Evolutionary conservation across 345 rosid genomes (phyloP), one percentile per base, ranked within the genome.

Genomic region (Rhizophora mangle): DNA sequence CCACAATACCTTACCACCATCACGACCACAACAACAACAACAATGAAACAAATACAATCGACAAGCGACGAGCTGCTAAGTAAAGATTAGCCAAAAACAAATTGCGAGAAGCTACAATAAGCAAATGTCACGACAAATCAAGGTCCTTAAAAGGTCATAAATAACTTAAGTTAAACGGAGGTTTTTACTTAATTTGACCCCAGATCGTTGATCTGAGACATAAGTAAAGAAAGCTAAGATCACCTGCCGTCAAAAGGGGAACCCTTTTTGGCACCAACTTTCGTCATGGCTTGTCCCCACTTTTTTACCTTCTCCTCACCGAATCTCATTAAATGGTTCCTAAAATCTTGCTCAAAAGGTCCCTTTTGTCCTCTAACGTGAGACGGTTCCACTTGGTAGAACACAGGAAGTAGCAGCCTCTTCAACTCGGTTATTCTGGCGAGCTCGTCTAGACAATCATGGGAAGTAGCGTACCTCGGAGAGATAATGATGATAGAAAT

Each of bases 381-480:
- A 0, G 87, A 85, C 1, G 89, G 89, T 9, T 87, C 72, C 29
- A 87, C 89, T 9, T 9, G 0, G 26, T 77, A 83, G 64, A 87
- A 87, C 46, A 87, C 82, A 0, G 88, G 92, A 7, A 87, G 55
- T 22, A 84, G 68, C 56, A 78, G 70, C 16, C 85, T 81, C 22
- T 68, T 47, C 1, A 80, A 37, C 63, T 82, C 75, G 47, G 79
- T 71, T 18, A 87, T 81, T 74, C 21, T 74, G 13, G 83, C 88
- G n/a, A 87, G 64, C 67, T 85, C 86, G 20, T 85, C 81, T 0
- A 87, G 76, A 67, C 89, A 84, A 88, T 86, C 79, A 29, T 31
- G 76, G 4, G 88, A 87, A 34, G 64, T 0, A 7, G 85, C 82
- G 55, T 87, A 87, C 1, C 37, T 67, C 24, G 1, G 32, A 1